Evolutionary conservation across 225 moss, liverwort and hornwort species (phyloP).

Genomic region (Physcomitrium patens): DNA sequence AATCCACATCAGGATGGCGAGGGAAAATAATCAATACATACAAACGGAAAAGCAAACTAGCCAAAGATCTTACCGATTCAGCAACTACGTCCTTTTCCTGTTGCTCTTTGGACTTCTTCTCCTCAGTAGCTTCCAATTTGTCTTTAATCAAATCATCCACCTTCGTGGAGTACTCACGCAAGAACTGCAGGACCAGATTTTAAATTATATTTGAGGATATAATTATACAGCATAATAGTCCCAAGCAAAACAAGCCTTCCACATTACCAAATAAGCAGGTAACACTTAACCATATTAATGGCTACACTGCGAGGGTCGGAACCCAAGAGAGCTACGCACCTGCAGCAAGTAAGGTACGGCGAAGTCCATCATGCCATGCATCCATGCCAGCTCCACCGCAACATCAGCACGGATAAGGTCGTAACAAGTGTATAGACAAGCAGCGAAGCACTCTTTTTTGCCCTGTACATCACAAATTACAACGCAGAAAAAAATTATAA

Average conservation of each 20-base stretch:
- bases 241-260: slow-evolving; percentile 1
- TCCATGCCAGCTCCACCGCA: slow-evolving; percentile 86
- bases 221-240: not conserved
- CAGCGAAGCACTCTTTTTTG: slow-evolving; percentile 87
- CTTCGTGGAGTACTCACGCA: slow-evolving; percentile 94
- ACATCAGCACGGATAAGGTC: slow-evolving; percentile 91
- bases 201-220: slow-evolving; percentile 18
- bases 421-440: slow-evolving; percentile 87
- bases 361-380: slow-evolving; percentile 83
- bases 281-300: not conserved
- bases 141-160: slow-evolving; percentile 92
- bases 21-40: not conserved
- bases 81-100: slow-evolving; percentile 92
- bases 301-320: not conserved
- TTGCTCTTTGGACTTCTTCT: slow-evolving; percentile 81
- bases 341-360: slow-evolving; percentile 77
- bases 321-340: slow-evolving; percentile 44
- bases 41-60: not conserved
- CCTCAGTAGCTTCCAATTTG: slow-evolving; percentile 68
- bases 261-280: slow-evolving; percentile 10
- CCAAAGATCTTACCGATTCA: slow-evolving; percentile 62
- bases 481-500: not conserved
- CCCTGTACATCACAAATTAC: slow-evolving; percentile 48
- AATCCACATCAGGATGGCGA: not conserved
- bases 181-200: slow-evolving; percentile 51